Conservation (phyloP, 257 asterid genomes). For the Capsicum rhomboideum region DNA sequence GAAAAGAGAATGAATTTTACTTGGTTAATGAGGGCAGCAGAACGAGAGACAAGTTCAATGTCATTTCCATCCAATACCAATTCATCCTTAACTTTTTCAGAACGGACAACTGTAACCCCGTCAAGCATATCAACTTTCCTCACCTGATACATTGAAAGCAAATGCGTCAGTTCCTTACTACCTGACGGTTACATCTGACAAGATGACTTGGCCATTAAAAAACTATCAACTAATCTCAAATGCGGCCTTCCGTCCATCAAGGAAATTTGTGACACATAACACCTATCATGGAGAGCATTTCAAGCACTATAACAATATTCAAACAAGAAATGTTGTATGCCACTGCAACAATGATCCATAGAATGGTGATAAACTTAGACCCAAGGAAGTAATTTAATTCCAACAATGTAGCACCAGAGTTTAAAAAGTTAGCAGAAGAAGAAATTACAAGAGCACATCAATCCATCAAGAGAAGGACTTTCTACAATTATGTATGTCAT, state of each 20-base stretch:
- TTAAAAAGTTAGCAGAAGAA: neutral
- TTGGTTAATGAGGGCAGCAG: constrained; percentile 1
- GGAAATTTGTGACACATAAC: neutral
- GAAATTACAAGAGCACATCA: neutral
- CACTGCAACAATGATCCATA: neutral
- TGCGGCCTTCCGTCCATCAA: neutral
- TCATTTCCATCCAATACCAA: constrained; percentile 2
- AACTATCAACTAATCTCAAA: neutral
- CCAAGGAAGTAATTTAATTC: neutral
- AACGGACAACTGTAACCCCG: neutral
- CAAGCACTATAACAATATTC: neutral
- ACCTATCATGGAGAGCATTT: neutral
- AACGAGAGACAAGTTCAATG: neutral
- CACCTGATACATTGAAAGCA: neutral
- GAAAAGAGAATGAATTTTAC: neutral
- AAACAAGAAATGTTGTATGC: neutral
- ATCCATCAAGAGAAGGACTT: neutral
- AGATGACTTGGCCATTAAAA: neutral
- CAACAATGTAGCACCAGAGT: neutral
- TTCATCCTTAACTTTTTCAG: constrained; percentile 2
- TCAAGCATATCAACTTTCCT: constrained; percentile 3
- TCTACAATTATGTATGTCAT: neutral
- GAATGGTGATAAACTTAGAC: neutral
- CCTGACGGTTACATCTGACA: too few species aligned
- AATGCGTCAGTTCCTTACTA: neutral